Base-by-base conservation (phyloP, 2,329 filamentous ascomycete genomes). In the Aureobasidium zeae region DNA sequence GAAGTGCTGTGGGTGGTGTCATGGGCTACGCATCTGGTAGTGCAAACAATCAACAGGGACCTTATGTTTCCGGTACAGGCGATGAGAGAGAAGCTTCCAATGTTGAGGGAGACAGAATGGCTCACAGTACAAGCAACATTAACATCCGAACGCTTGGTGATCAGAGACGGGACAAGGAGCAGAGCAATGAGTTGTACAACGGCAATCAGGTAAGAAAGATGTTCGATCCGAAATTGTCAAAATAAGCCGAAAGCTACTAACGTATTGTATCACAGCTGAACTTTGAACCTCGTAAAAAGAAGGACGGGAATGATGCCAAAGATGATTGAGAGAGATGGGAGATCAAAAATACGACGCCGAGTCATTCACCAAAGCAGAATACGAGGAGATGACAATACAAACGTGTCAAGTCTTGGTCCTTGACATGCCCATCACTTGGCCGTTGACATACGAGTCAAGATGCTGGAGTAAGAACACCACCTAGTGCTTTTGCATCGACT, bases 131-230 rank as follows among this genome's bases (percentile, higher is more conserved):
- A 42, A 47, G 51, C 4, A 57, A 53, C 13, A 55, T 68, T 10
- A 60, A 65, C 39, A 63, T 72, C 12, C 58, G 67, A 45, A 69
- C 66, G 26, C 49, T 72, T 32, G 63, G 65, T 15, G 68, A 71
- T 58, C 66, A 68, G 54, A 51, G 64, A 29, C 57, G 52, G 12
- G 58, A 57, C 42, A 50, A 35, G 6, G 66, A 71, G 15, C 68
- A 74, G 48, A 67, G 71, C 28, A 68, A 69, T 32, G 81, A 93
- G 56, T 74, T 93, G 34, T 94, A 95, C 58, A 95, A 95, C 56
- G 88, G 88, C 1, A 95, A 94, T 57, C 85, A 85, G 59, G 84
- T 88, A 69, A 63, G 76, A 66, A 32, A 6, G n/a, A n/a, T n/a
- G n/a, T n/a, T n/a, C n/a, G n/a, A n/a, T n/a, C n/a, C n/a, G n/a